phyloP scores from a whole-genome alignment of 306 rosid species.

The Potentilla sterilis region DNA sequence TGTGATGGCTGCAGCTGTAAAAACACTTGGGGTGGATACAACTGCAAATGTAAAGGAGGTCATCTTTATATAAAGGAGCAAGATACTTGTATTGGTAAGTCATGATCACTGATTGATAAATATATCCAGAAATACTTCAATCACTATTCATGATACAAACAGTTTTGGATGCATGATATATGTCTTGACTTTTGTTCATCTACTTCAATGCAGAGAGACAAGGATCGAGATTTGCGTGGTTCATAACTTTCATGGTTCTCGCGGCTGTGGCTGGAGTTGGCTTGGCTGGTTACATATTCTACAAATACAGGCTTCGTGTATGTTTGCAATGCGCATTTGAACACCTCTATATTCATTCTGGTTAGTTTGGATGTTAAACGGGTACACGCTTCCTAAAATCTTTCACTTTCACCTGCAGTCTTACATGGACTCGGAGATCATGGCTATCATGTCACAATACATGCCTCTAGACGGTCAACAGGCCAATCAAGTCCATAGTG shows the following conservation, averaged over 20 bases:
- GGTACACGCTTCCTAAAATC: neutral
- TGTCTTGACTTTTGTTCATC: conserved; percentile 18
- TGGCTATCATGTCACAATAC: conserved; percentile 97
- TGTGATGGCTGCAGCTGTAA: conserved; percentile 53
- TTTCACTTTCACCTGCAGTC: conserved; percentile 42
- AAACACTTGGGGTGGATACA: conserved; percentile 57
- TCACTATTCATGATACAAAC: neutral
- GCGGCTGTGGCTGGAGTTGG: conserved; percentile 61
- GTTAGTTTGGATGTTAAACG: conserved; percentile 1
- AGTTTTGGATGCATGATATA: neutral
- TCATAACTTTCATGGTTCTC: conserved; percentile 47
- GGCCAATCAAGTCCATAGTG: conserved; percentile 48
- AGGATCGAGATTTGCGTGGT: conserved; percentile 58
- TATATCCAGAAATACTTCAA: neutral
- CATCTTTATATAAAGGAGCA: conserved; percentile 47
- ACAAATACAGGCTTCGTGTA: conserved; percentile 95
- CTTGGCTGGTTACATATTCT: conserved; percentile 74
- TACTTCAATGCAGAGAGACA: conserved; percentile 54
- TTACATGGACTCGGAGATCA: conserved; percentile 96
- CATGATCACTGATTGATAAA: neutral
- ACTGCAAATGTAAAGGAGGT: conserved; percentile 48
- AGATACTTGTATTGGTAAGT: conserved; percentile 52
- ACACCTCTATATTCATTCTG: neutral
- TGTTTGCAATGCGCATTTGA: conserved; percentile 24
- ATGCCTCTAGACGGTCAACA: conserved; percentile 83